Conservation (phyloP, 495 filamentous ascomycete species). For the Evansstolkia leycettana region DNA sequence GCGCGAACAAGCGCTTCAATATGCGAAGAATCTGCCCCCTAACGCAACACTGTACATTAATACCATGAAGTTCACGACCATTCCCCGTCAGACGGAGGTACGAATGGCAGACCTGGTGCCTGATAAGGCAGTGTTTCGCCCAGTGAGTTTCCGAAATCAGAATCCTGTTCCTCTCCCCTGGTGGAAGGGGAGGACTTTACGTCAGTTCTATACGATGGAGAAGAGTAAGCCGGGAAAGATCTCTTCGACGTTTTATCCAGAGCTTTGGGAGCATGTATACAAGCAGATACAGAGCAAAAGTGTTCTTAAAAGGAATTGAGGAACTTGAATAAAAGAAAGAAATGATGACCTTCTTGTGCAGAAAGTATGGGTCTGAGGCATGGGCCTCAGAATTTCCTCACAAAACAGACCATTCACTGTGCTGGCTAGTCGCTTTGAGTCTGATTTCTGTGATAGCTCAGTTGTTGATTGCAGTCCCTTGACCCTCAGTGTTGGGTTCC, state of each 20-base stretch:
- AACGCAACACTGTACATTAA: conserved; percentile 53
- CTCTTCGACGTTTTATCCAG: conserved; percentile 29
- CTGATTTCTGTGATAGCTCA: no score
- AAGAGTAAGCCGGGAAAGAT: conserved; percentile 22
- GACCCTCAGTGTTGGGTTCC: no score
- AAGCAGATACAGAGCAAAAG: conserved; percentile 20
- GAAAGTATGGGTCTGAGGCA: no score
- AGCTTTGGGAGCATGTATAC: conserved; percentile 29
- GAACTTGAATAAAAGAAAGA: background rate
- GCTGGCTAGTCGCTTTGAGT: no score
- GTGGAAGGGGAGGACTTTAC: conserved; percentile 17
- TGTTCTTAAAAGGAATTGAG: background rate
- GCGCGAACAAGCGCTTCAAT: conserved; percentile 51
- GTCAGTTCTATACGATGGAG: conserved; percentile 22
- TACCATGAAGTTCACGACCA: conserved; percentile 50
- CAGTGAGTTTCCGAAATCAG: conserved; percentile 27
- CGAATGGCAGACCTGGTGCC: conserved; percentile 26
- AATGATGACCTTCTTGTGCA: conserved; percentile 1
- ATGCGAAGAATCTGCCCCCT: conserved; percentile 47
- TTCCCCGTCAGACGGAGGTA: conserved; percentile 27
- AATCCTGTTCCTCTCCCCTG: conserved; percentile 20
- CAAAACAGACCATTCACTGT: no score
- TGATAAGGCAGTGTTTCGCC: conserved; percentile 18
- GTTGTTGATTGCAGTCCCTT: no score
- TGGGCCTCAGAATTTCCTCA: no score